Base-by-base conservation (phyloP, 2,329 filamentous ascomycete species). In the Colletotrichum noveboracense region DNA sequence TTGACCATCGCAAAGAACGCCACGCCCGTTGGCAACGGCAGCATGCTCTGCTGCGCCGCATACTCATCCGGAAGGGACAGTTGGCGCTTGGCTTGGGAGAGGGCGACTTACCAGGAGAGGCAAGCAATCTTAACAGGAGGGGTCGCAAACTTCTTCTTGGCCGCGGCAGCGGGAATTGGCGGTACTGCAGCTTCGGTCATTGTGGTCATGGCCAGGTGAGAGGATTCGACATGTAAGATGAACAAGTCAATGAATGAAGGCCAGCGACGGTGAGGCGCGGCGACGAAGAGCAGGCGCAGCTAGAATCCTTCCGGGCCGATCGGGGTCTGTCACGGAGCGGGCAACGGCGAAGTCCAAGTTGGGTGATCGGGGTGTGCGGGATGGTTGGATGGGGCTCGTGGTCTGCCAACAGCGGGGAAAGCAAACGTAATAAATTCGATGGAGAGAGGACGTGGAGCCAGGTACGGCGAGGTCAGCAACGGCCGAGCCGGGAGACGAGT, bases 101-200 rank as follows among this genome's bases (percentile, higher is more conserved):
- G 16, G 68, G 36, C 65, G 62, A 82, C 85, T 75, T 85, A 89
- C 88, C 88, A 89, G 69, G 87, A 85, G 72, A 89, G 83, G 78
- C 88, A 89, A 26, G 88, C 88, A 66, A 87, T 83, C 79, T 89
- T 89, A 32, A 89, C 87, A 2, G 88, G 88, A 65, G 88, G 88
- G 32, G 84, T 83, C 60, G 85, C 85, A 78, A 87, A 87, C 79
- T 87, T 87, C 82, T 85, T 85, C 76, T 77, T 78, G 30, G 76
- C 70, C 64, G 73, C 78, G 58, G 77, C 75, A 64, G 70, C 34
- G 58, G 74, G 24, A 14, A 38, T 62, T 16, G 78, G 26, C 26
- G 76, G 62, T 26, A 56, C 66, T 58, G 70, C 67, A 58, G 61
- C 75, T 61, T 79, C 79, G 52, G 76, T 76, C 76, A 78, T 78